These are phyloP conservation scores for Saturnispora hagleri DNA, from an alignment of 805 yeast species.

Conservation along the genomic window DNA sequence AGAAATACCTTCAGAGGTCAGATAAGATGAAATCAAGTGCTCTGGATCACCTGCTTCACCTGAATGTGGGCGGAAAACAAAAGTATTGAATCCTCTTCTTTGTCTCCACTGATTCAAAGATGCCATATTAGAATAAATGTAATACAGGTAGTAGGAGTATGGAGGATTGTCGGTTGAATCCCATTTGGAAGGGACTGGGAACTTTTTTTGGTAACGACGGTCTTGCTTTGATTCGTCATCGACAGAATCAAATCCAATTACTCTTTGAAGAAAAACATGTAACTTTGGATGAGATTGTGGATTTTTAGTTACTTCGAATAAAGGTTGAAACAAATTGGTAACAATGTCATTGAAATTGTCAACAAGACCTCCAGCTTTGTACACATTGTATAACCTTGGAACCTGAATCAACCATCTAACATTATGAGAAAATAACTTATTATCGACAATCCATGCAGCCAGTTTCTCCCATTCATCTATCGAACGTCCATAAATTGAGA, in stretches of 20 bases:
- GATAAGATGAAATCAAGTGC: constrained; percentile 81
- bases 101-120: constrained; percentile 80
- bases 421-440: constrained; percentile 82
- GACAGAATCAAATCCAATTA: constrained; percentile 95
- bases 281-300: constrained; percentile 89
- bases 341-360: constrained; percentile 66
- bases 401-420: constrained; percentile 96
- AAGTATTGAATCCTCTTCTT: constrained; percentile 69
- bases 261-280: constrained; percentile 81
- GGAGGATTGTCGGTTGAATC: constrained; percentile 77
- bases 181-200: constrained; percentile 85
- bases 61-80: constrained; percentile 94
- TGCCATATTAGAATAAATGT: constrained; percentile 77
- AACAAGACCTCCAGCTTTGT: constrained; percentile 68
- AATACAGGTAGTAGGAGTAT: constrained; percentile 91
- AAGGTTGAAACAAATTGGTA: constrained; percentile 72
- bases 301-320: constrained; percentile 80
- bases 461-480: constrained; percentile 90
- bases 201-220: constrained; percentile 70
- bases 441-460: constrained; percentile 92
- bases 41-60: constrained; percentile 99
- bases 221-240: constrained; percentile 96
- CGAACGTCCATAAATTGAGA: constrained; percentile 87
- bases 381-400: constrained; percentile 87
- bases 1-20: constrained; percentile 85